Evolutionary conservation across 495 filamentous ascomycete species (phyloP).

Genomic region (Talaromyces thailandensis): DNA sequence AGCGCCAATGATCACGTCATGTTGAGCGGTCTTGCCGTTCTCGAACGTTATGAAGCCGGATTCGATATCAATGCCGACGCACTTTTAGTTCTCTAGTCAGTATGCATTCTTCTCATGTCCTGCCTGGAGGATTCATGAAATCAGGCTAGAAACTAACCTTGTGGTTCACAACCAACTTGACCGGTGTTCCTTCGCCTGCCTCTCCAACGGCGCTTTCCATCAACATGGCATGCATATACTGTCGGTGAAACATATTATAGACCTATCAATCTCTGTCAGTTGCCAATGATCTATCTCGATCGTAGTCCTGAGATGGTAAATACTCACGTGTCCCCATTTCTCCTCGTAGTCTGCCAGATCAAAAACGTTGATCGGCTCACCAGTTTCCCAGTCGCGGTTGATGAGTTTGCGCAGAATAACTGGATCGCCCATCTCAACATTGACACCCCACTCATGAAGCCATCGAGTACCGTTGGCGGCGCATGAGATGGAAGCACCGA

Average conservation of each 20-base stretch:
- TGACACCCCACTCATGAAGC: constrained; percentile 37
- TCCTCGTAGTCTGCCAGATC: constrained; percentile 34
- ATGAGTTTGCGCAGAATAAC: constrained; percentile 39
- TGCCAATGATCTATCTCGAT: neutral
- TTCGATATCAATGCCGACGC: constrained; percentile 25
- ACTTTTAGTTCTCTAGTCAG: constrained; percentile 14
- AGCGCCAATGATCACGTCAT: constrained; percentile 34
- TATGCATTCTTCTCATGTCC: neutral
- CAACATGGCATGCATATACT: constrained; percentile 47
- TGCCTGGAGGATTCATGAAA: neutral
- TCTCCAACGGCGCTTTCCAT: constrained; percentile 36
- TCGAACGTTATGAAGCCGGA: constrained; percentile 28
- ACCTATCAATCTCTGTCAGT: constrained; percentile 9
- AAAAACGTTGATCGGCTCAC: constrained; percentile 35
- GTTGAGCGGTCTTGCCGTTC: constrained; percentile 20
- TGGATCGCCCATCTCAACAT: constrained; percentile 34
- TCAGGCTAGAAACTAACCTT: constrained; percentile 13
- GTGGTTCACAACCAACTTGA: constrained; percentile 34
- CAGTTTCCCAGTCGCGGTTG: constrained; percentile 40
- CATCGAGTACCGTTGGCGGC: constrained; percentile 37
- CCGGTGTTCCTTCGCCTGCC: constrained; percentile 33
- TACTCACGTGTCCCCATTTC: constrained; percentile 28
- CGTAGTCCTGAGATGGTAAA: neutral
- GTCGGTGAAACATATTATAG: constrained; percentile 49
- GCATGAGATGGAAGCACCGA: constrained; percentile 34